Conservation (phyloP, 73 alveolate genomes). For the Halteria grandinella region DNA sequence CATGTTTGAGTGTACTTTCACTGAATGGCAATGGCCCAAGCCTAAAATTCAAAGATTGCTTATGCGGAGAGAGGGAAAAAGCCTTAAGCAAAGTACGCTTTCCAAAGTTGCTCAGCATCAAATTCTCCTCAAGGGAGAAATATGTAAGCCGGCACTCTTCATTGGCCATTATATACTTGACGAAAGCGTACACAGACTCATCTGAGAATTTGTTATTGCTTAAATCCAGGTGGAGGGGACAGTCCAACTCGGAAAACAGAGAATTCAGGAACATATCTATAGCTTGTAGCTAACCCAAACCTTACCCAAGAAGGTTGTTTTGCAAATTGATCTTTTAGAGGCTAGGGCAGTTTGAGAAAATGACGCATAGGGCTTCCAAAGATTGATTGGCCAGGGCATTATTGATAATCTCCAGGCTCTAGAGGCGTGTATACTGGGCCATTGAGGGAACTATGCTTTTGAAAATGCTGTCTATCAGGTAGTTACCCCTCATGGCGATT, state of each 20-base stretch:
- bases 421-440: conserved; percentile 8
- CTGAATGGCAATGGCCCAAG: conserved; percentile 54
- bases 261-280: conserved; percentile 14
- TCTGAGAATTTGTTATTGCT: conserved; percentile 21
- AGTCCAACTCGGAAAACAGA: conserved; percentile 21
- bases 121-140: conserved; percentile 34
- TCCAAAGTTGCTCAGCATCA: conserved; percentile 3
- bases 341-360: conserved; percentile 20
- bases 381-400: conserved; percentile 11
- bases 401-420: conserved; percentile 7
- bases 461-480: conserved; percentile 1
- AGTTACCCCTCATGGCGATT: conserved; percentile 20
- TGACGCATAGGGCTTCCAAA: conserved; percentile 8
- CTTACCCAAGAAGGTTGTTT: conserved; percentile 17
- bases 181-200: conserved; percentile 37
- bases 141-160: conserved; percentile 22
- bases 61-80: conserved; percentile 3
- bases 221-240: conserved; percentile 14
- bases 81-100: conserved; percentile 45
- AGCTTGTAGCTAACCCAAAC: not conserved
- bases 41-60: conserved; percentile 19
- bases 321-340: conserved; percentile 13
- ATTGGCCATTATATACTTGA: conserved; percentile 44
- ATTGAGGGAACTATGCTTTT: conserved; percentile 29
- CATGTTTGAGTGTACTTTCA: conserved; percentile 38